Evolutionary conservation across 2,329 filamentous ascomycete genomes (phyloP), one percentile per base, ranked within the genome.

Genomic region (Diaporthe helianthi): DNA sequence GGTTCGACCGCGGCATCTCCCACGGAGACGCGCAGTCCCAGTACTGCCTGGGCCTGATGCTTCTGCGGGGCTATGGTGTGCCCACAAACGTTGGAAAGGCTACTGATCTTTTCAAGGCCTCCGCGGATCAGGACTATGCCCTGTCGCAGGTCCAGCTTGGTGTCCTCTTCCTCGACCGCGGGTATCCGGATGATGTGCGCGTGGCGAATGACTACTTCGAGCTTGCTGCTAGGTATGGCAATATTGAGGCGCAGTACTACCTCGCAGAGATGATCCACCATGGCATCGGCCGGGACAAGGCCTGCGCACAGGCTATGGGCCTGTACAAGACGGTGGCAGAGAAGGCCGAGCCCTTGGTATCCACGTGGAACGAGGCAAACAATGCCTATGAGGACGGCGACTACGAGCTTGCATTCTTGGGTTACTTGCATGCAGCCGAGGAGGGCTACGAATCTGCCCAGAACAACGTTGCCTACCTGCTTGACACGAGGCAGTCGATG

Each of bases 221-320:
- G 76, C 85, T 95, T 58, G 94, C 94, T 6, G 91, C 91, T 49
- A 85, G 93, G 29, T 93, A 93, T 77, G 91, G 91, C 17, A 92
- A 94, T 76, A 92, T 97, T 71, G 94, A 97, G 79, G 92, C 94
- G 0, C 93, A 93, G 77, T 98, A 97, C 80, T 97, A 97, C 78
- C 87, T 98, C 4, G 94, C 93, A 2, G 94, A 98, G 80, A 89
- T 97, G 83, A 91, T 90, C 29, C 88, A 94, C 74, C 88, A 93
- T 72, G 94, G 93, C 0, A 87, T 97, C 36, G 93, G 93, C 6
- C 86, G 92, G 44, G 93, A 97, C 73, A 90, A 90, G 73, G 90
- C 91, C 15, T 98, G 94, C 75, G 86, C 85, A 9, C 85, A 93
- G 69, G 93, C 94, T 1, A 86, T 93, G 51, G 87, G 87, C 15